A percentile compares a stretch with the other conserved stretches of the same genome.
phyloP scores from a whole-genome alignment of 2,329 filamentous ascomycete species.

The Metarhizium anisopliae region DNA sequence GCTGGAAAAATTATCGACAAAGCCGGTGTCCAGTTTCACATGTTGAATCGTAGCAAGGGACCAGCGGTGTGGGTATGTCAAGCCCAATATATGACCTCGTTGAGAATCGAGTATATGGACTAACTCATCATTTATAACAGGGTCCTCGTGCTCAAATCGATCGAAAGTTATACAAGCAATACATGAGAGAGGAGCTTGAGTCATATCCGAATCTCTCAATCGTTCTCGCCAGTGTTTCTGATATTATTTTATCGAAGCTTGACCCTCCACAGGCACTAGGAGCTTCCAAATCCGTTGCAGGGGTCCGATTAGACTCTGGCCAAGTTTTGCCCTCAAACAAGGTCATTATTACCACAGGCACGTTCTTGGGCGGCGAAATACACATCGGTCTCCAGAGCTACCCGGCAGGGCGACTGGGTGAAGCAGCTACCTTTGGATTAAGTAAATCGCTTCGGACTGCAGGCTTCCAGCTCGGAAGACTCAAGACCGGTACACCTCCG shows the following conservation, averaged over 20 bases:
- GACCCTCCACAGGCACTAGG: constrained; percentile 28
- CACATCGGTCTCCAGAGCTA: constrained; percentile 82
- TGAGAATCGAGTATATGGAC: neutral
- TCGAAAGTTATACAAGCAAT: constrained; percentile 73
- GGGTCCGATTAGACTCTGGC: constrained; percentile 79
- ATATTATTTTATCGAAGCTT: constrained; percentile 61
- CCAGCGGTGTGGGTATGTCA: constrained; percentile 73
- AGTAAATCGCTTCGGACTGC: constrained; percentile 85
- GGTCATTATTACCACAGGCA: constrained; percentile 93
- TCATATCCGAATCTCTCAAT: constrained; percentile 71
- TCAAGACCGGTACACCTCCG: constrained; percentile 95
- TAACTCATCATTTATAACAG: constrained; percentile 17
- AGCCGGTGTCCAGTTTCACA: constrained; percentile 85
- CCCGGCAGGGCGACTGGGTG: constrained; percentile 85
- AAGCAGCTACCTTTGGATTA: constrained; percentile 84
- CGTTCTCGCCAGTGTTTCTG: constrained; percentile 79
- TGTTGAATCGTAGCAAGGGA: constrained; percentile 82
- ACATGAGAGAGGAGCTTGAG: constrained; percentile 83
- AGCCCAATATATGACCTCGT: neutral
- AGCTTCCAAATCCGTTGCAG: constrained; percentile 64
- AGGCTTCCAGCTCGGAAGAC: constrained; percentile 77
- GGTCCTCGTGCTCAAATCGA: constrained; percentile 95
- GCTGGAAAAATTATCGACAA: constrained; percentile 86
- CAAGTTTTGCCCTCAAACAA: constrained; percentile 70
- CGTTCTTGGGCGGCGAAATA: constrained; percentile 91